Conservation (phyloP, 257 asterid genomes). For the Eustoma russellianum region DNA sequence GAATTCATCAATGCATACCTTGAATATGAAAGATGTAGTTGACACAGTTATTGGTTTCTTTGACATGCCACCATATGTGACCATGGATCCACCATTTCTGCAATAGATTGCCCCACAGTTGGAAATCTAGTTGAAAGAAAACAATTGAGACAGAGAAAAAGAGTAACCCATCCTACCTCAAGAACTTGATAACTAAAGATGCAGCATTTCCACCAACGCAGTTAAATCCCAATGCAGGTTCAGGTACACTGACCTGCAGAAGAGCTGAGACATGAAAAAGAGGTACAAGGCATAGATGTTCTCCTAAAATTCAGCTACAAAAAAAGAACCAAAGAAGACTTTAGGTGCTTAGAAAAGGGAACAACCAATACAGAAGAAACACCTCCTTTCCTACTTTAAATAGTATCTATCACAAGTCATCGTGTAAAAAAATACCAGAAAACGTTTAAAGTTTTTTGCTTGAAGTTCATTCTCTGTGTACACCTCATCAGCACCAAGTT, state of each 20-base stretch:
- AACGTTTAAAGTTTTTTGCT: conserved; percentile 62
- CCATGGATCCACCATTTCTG: conserved; percentile 96
- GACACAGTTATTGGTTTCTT: conserved; percentile 80
- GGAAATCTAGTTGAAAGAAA: not conserved
- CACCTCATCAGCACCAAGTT: conserved; percentile 83
- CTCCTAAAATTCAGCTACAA: too few relatives aligned
- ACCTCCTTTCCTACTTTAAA: conserved; percentile 2
- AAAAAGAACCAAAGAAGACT: not conserved
- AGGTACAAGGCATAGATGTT: conserved; percentile 5
- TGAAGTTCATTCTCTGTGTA: conserved; percentile 78
- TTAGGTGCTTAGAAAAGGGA: not conserved
- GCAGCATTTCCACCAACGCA: conserved; percentile 98
- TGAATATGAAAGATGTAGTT: conserved; percentile 81
- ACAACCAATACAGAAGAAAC: not conserved
- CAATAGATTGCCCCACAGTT: conserved; percentile 12
- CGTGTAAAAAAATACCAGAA: conserved; percentile 51
- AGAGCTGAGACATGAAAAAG: conserved; percentile 1
- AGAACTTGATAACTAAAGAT: conserved; percentile 71
- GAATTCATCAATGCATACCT: conserved; percentile 29
- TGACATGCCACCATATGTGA: conserved; percentile 98
- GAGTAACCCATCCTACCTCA: conserved; percentile 42
- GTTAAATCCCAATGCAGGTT: conserved; percentile 82
- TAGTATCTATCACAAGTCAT: conserved; percentile 6
- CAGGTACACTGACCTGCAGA: conserved; percentile 59
- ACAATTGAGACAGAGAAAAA: not conserved